Evolutionary conservation across 192 early-diverging fungal species (phyloP).

Genomic region (Coemansia sp.): DNA sequence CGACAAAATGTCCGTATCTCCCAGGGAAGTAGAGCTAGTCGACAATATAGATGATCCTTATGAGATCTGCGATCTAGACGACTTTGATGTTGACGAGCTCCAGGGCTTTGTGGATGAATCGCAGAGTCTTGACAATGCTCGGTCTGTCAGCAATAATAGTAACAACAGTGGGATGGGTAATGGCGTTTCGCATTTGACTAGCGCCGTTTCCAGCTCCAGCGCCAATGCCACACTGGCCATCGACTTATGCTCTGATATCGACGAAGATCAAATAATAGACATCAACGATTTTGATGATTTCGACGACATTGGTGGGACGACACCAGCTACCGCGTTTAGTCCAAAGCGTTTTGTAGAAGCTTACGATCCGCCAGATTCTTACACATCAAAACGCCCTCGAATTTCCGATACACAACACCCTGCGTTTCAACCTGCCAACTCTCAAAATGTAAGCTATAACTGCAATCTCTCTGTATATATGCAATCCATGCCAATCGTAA

Average conservation of each 20-base stretch:
- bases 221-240: not conserved
- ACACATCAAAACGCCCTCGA: not conserved
- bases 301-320: not conserved
- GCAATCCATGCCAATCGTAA: not conserved
- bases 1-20: not conserved
- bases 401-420: not conserved
- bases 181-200: not conserved
- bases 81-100: constrained; percentile 18
- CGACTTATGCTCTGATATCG: constrained; percentile 28
- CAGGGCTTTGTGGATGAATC: not conserved
- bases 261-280: constrained; percentile 27
- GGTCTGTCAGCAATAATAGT: not conserved
- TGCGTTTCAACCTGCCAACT: not conserved
- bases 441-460: not conserved
- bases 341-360: constrained; percentile 3
- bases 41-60: constrained; percentile 16
- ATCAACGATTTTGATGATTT: constrained; percentile 18
- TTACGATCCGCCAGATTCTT: not conserved
- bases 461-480: not conserved
- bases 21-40: not conserved
- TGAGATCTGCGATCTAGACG: constrained; percentile 31
- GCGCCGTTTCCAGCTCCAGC: not conserved
- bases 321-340: not conserved
- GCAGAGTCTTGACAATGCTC: not conserved
- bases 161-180: not conserved